Conservation (phyloP, 768 basidiomycete genomes). For the Tricholoma furcatifolium region DNA sequence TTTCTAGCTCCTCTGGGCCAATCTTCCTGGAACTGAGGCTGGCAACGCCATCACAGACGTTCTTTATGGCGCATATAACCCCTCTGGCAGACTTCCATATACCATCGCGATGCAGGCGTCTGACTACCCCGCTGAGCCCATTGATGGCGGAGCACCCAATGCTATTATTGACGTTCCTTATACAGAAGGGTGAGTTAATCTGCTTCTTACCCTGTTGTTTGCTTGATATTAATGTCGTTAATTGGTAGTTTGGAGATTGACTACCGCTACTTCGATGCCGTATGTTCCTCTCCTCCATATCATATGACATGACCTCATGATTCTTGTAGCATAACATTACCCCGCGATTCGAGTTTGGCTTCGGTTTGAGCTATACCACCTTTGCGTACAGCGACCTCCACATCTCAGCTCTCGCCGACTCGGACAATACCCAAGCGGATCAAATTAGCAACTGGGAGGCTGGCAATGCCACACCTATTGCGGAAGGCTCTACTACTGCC, state of each 20-base stretch:
- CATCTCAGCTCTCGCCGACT: slow-evolving; percentile 39
- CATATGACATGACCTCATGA: slow-evolving; percentile 11
- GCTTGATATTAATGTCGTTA: neutral
- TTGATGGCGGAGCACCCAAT: slow-evolving; percentile 32
- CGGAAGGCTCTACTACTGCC: slow-evolving; percentile 58
- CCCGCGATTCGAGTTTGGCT: slow-evolving; percentile 89
- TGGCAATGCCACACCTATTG: slow-evolving; percentile 53
- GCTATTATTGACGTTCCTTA: slow-evolving; percentile 55
- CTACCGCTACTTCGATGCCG: slow-evolving; percentile 70
- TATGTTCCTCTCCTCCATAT: slow-evolving; percentile 31
- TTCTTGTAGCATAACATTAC: slow-evolving; percentile 57
- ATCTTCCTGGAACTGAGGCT: slow-evolving; percentile 64
- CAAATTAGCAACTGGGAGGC: slow-evolving; percentile 53
- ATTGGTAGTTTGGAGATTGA: slow-evolving; percentile 60
- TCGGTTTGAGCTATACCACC: slow-evolving; percentile 81
- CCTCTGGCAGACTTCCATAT: slow-evolving; percentile 68
- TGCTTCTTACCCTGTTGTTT: neutral
- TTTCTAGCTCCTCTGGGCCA: slow-evolving; percentile 60
- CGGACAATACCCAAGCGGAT: slow-evolving; percentile 36
- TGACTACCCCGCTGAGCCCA: slow-evolving; percentile 59
- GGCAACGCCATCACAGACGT: slow-evolving; percentile 74
- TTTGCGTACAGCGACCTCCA: slow-evolving; percentile 69
- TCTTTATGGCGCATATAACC: slow-evolving; percentile 68
- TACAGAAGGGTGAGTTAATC: slow-evolving; percentile 45
- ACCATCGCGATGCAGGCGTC: slow-evolving; percentile 62